A percentile compares a stretch with the other conserved stretches of the same genome.
phyloP scores from a whole-genome alignment of 1,139 yeast species.

The Diutina ranongensis region DNA sequence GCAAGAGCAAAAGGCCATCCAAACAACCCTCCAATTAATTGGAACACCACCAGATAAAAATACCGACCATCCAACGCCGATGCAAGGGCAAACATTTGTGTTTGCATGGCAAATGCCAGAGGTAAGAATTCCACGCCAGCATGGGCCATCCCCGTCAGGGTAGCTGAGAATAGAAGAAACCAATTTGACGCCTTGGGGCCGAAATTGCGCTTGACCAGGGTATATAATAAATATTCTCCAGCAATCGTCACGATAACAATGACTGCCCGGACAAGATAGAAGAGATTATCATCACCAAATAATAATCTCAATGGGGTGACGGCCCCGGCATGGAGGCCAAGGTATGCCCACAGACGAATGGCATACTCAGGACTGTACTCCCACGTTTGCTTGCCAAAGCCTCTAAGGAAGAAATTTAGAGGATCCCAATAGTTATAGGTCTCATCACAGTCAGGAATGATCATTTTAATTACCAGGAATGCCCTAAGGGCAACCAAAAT shows the following conservation, averaged over 20 bases:
- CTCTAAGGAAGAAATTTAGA: constrained; percentile 60
- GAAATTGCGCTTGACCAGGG: constrained; percentile 28
- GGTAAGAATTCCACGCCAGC: constrained; percentile 82
- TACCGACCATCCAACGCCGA: constrained; percentile 13
- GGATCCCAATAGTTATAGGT: constrained; percentile 92
- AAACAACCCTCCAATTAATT: constrained; percentile 56
- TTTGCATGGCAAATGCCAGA: constrained; percentile 73
- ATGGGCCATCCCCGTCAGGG: constrained; percentile 64
- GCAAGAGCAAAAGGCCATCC: constrained; percentile 91
- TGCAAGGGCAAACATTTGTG: constrained; percentile 44
- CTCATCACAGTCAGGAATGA: constrained; percentile 72
- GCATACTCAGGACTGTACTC: constrained; percentile 90
- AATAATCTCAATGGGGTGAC: not conserved
- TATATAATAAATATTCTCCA: constrained; percentile 41
- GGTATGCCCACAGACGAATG: constrained; percentile 74
- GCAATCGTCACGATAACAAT: constrained; percentile 43
- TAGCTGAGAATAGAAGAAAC: constrained; percentile 40
- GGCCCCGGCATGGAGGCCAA: constrained; percentile 36
- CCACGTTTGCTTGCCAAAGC: constrained; percentile 93
- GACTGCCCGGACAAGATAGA: constrained; percentile 45
- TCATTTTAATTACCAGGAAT: constrained; percentile 42
- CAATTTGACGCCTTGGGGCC: constrained; percentile 35
- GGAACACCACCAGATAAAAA: constrained; percentile 16
- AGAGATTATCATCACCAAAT: constrained; percentile 17
- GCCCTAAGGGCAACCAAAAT: constrained; percentile 27